These are phyloP conservation scores for Triangularia verruculosa DNA, from an alignment of 2,329 filamentous ascomycete genomes.

Conservation along the genomic window DNA sequence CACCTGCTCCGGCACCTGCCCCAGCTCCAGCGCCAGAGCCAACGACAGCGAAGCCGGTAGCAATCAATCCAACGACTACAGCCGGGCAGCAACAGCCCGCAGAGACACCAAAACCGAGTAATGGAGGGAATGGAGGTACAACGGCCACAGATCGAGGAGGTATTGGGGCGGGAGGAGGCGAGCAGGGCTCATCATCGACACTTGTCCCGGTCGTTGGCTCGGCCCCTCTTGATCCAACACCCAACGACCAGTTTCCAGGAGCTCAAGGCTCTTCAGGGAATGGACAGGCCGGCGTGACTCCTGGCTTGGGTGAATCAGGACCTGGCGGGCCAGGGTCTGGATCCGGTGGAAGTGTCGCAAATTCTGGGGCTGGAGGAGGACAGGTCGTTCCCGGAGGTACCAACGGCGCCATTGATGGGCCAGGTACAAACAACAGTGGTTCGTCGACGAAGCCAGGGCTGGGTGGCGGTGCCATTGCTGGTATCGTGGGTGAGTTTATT, in stretches of 20 bases:
- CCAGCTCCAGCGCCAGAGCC: background rate
- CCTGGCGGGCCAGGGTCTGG: background rate
- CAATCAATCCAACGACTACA: background rate
- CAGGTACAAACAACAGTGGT: background rate
- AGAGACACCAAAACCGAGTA: background rate
- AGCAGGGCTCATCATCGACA: background rate
- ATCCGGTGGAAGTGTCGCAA: background rate
- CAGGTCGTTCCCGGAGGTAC: background rate
- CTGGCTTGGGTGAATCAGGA: background rate
- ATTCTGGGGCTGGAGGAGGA: background rate
- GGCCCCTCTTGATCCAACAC: background rate
- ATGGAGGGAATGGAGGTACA: background rate
- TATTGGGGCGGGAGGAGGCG: background rate
- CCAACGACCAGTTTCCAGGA: background rate
- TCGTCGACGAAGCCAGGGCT: conserved; percentile 2
- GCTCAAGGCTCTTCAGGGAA: background rate
- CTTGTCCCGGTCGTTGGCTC: background rate
- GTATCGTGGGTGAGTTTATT: conserved; percentile 15
- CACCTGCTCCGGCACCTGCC: background rate
- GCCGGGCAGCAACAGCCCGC: background rate
- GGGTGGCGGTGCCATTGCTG: conserved; percentile 15
- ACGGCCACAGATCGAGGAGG: background rate
- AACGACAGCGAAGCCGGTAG: background rate
- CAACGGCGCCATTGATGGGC: background rate
- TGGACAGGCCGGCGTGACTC: background rate